phyloP scores from a whole-genome alignment of 1,284 basidiomycete genomes.

The Coniferiporia weirii region DNA sequence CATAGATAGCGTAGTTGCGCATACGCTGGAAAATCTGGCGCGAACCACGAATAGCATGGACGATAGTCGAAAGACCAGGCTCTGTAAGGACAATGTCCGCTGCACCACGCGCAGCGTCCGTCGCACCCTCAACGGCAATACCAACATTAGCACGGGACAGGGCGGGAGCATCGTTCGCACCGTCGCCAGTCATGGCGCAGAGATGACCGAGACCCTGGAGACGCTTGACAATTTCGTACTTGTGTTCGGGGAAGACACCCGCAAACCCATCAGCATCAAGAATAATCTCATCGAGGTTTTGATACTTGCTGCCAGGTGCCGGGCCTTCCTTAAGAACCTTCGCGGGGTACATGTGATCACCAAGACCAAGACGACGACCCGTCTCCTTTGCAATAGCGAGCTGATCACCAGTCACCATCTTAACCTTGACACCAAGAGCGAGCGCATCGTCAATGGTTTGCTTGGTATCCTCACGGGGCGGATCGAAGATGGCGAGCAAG shows the following conservation, averaged over 20 bases:
- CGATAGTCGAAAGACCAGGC: slow-evolving; percentile 94
- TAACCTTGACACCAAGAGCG: slow-evolving; percentile 94
- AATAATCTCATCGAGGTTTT: slow-evolving; percentile 88
- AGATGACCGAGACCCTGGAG: slow-evolving; percentile 87
- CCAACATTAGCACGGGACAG: slow-evolving; percentile 93
- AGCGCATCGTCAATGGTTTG: slow-evolving; percentile 98
- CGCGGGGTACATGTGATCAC: slow-evolving; percentile 96
- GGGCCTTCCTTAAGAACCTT: slow-evolving; percentile 94
- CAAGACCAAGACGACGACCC: slow-evolving; percentile 92
- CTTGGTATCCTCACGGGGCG: slow-evolving; percentile 97
- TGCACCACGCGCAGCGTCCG: slow-evolving; percentile 91
- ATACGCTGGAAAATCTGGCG: slow-evolving; percentile 98
- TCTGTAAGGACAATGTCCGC: slow-evolving; percentile 95
- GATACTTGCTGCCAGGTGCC: slow-evolving; percentile 73
- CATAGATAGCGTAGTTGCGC: slow-evolving; percentile 93
- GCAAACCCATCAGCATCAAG: slow-evolving; percentile 90
- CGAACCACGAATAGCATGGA: slow-evolving; percentile 92
- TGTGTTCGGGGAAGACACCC: slow-evolving; percentile 96
- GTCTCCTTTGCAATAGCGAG: slow-evolving; percentile 99
- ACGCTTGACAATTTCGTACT: slow-evolving; percentile 90
- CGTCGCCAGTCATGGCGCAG: slow-evolving; percentile 94
- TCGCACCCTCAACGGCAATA: slow-evolving; percentile 96
- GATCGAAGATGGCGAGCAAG: slow-evolving; percentile 96
- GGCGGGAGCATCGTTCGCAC: slow-evolving; percentile 94
- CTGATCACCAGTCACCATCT: slow-evolving; percentile 99